Base-by-base conservation (phyloP, 805 yeast genomes). In the Pichia exigua region DNA sequence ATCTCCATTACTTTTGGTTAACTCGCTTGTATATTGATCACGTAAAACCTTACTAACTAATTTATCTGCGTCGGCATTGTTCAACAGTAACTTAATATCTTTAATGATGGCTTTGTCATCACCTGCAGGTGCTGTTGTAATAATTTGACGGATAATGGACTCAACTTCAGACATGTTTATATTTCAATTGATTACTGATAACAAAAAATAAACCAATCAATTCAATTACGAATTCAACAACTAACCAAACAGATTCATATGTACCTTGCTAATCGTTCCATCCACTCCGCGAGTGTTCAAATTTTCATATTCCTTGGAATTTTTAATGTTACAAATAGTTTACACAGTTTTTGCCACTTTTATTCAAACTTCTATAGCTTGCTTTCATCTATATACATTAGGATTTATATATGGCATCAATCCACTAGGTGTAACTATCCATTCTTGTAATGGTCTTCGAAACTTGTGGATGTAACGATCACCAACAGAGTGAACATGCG, bases 101-200 rank as follows among this genome's bases (percentile, higher is more conserved):
- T 58, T 55, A 56, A 65, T 55, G 26, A 63, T 50, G 10, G 49
- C 46, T 49, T 71, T 56, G 42, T 74, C 73, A 61, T 76, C 79
- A 20, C 85, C 85, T 8, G 83, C 79, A 21, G 85, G 83, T 3
- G 83, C 75, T 49, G 79, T 83, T 30, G 63, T 59, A 39, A 80
- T 62, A 57, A 72, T 65, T 9, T 67, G 60, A 18, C 61, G 56
- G 17, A 69, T 59, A 30, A 69, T 63, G 9, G 59, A 18, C 47
- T 66, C 65, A 27, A 65, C 52, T 20, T 65, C 55, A 18, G 54
- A 40, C 59, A 55, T 35, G 11, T 2, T 17, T 17, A n/a, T 17
- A 20, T 17, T 35, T 17, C 39, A 35, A 35, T 35, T 35, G 39
- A n/a, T n/a, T n/a, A n/a, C n/a, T n/a, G n/a, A n/a, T n/a, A n/a